These are phyloP conservation scores for Strobilomyces dryophilus DNA, from an alignment of 768 basidiomycete species.

Conservation along the genomic window DNA sequence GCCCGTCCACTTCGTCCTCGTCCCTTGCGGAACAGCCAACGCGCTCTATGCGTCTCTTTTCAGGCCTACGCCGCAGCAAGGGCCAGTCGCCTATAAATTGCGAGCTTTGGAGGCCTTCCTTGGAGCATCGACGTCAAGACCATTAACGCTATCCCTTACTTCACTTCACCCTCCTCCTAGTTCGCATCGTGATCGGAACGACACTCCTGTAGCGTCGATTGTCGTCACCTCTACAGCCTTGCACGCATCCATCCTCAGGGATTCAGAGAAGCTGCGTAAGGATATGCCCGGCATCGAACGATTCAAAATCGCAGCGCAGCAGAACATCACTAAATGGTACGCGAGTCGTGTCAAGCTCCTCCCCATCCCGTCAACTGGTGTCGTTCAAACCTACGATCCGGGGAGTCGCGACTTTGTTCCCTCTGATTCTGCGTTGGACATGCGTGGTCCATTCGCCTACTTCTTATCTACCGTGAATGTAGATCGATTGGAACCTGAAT, in stretches of 20 bases:
- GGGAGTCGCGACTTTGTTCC: constrained; percentile 42
- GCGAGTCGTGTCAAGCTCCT: constrained; percentile 53
- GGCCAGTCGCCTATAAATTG: constrained; percentile 41
- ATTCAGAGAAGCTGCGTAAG: constrained; percentile 72
- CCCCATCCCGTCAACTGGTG: constrained; percentile 36
- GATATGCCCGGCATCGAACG: constrained; percentile 74
- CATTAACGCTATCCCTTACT: constrained; percentile 54
- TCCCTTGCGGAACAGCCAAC: constrained; percentile 91
- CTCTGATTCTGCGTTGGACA: constrained; percentile 39
- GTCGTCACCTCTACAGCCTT: constrained; percentile 86
- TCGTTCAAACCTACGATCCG: constrained; percentile 63
- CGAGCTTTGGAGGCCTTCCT: constrained; percentile 55
- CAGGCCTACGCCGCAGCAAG: constrained; percentile 37
- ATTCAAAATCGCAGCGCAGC: constrained; percentile 80
- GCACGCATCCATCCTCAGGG: constrained; percentile 80
- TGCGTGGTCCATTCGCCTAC: constrained; percentile 82
- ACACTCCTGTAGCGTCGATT: constrained; percentile 45
- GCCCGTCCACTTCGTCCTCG: constrained; percentile 43
- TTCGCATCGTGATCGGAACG: constrained; percentile 9
- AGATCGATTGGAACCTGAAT: constrained; percentile 79
- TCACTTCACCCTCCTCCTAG: constrained; percentile 35
- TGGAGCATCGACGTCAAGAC: constrained; percentile 31
- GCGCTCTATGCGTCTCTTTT: constrained; percentile 82
- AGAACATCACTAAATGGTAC: constrained; percentile 75
- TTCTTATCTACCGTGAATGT: constrained; percentile 80